Percentiles rank a stretch among this genome's conserved stretches.
phyloP scores from a whole-genome alignment of 257 asterid genomes.

The Avicennia marina region DNA sequence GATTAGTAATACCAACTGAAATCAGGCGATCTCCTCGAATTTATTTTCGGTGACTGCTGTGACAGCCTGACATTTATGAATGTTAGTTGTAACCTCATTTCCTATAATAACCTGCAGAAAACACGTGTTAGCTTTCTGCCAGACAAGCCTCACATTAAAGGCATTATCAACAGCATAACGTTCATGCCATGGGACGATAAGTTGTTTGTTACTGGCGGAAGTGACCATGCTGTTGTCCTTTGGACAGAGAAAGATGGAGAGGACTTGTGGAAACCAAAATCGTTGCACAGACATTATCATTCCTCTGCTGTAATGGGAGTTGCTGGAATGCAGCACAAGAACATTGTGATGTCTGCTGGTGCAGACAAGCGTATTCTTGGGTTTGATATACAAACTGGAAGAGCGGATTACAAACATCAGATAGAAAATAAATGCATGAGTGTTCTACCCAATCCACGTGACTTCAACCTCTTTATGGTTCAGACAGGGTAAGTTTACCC shows the following conservation, averaged over 20 bases:
- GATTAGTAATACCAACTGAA: neutral
- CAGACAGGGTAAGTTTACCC: constrained; percentile 68
- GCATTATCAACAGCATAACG: constrained; percentile 72
- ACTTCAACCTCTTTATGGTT: constrained; percentile 92
- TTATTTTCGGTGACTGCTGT: neutral
- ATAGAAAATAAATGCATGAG: constrained; percentile 92
- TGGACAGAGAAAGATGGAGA: constrained; percentile 70
- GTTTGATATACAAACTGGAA: constrained; percentile 49
- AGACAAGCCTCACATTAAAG: constrained; percentile 78
- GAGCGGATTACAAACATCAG: constrained; percentile 62
- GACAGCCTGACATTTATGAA: neutral
- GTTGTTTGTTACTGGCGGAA: constrained; percentile 79
- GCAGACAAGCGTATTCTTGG: constrained; percentile 76
- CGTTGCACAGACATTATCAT: constrained; percentile 56
- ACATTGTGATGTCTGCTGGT: constrained; percentile 75
- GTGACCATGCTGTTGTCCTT: constrained; percentile 83
- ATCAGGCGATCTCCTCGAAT: neutral
- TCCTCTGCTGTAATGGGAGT: constrained; percentile 94
- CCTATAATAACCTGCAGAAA: constrained; percentile 31
- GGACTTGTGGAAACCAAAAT: constrained; percentile 57
- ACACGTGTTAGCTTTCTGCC: constrained; percentile 48
- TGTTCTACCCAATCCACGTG: constrained; percentile 81
- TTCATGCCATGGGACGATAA: constrained; percentile 89
- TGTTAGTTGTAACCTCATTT: constrained; percentile 1
- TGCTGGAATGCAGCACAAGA: constrained; percentile 82